Conservation (phyloP, 2,329 filamentous ascomycete genomes). For the Colletotrichum sansevieriae region DNA sequence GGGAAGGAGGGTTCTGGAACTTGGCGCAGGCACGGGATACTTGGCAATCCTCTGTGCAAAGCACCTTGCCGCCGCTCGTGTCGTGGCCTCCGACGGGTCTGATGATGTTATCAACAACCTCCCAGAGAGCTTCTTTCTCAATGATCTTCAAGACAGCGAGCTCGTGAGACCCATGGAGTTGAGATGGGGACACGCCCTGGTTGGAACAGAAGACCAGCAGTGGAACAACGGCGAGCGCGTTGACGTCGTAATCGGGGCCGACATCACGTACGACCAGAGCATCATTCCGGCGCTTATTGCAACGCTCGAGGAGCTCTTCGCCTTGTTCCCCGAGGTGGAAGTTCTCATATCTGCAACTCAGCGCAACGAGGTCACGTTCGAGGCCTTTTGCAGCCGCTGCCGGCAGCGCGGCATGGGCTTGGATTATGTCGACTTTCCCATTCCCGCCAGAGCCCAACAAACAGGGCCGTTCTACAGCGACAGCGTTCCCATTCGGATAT, state of each 20-base stretch:
- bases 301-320: constrained; percentile 74
- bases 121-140: constrained; percentile 76
- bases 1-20: constrained; percentile 74
- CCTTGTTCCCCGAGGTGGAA: constrained; percentile 65
- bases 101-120: constrained; percentile 78
- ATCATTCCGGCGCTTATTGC: constrained; percentile 73
- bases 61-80: constrained; percentile 68
- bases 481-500: constrained; percentile 70
- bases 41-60: constrained; percentile 81
- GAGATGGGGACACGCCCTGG: constrained; percentile 73
- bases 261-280: constrained; percentile 80
- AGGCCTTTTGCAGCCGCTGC: constrained; percentile 72
- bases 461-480: constrained; percentile 75
- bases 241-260: constrained; percentile 80
- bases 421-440: constrained; percentile 57
- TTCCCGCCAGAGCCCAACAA: constrained; percentile 58
- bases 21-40: constrained; percentile 83
- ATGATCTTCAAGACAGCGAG: constrained; percentile 65
- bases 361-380: constrained; percentile 77
- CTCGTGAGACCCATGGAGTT: constrained; percentile 66
- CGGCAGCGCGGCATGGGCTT: constrained; percentile 60
- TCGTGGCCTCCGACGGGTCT: constrained; percentile 81
- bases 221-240: constrained; percentile 62
- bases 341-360: constrained; percentile 79
- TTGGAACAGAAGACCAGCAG: constrained; percentile 67